Base-by-base conservation (phyloP, 179 eudicot genomes). In the Silene noctiflora region DNA sequence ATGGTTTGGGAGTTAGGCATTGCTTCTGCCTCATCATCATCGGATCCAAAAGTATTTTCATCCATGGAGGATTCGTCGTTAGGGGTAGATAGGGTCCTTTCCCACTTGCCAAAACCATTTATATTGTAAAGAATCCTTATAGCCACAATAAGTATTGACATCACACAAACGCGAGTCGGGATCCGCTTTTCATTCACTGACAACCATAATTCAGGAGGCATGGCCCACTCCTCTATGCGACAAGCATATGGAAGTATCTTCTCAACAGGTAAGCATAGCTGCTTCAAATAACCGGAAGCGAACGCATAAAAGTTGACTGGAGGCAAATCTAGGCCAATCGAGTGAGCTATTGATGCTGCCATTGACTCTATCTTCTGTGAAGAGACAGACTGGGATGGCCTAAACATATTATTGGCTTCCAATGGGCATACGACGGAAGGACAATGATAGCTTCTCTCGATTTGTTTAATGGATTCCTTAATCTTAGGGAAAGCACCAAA, bases 91-190 rank as follows among this genome's bases (percentile, higher is more conserved):
- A 91, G 79, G 81, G 86, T 80, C 76, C 44, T 78, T 87, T 94
- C 98, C 98, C 96, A 94, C 62, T 82, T 83, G 74, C 97, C 98
- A 77, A 88, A 89, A 74, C 98, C 97, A 85, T 94, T 87, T 64
- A 92, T 80, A 71, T 94, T 84, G 82, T 87, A 89, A 4, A 87
- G 75, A 74, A 87, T 84, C 84, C 97, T 85, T 80, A 93, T 79
- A 25, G 97, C 68, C 53, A 91, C 91, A 44, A 94, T 89, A 60
- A 94, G 76, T 85, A 92, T 83, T 25, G 98, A 88, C 91, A 92
- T 84, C 72, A 94, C 96, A 82, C 75, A 87, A 60, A 85, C 96
- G 77, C 93, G 93, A 48, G 91, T 81, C 24, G 98, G 97, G 78
- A 91, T 81, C 79, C 89, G 85, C 25, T 81, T 89, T 39, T 39